Percentiles rank a stretch among this genome's conserved stretches.
Evolutionary conservation across 176 grass and related monocot species (phyloP).

Genomic region (Areca catechu): DNA sequence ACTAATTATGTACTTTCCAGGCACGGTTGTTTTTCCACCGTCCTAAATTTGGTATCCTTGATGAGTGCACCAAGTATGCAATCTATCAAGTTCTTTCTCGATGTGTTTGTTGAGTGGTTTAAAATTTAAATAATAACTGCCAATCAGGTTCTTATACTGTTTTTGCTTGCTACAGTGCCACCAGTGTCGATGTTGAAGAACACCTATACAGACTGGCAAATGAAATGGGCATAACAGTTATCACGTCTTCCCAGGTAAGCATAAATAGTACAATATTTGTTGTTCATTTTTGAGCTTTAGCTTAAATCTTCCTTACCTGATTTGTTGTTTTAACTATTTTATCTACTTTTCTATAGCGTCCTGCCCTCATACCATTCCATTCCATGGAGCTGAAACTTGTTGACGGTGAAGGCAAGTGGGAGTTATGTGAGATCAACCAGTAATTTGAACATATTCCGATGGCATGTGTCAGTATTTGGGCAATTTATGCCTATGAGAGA

Average conservation of each 20-base stretch:
- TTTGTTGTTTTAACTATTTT: constrained; percentile 6
- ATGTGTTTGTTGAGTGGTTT: too few relatives aligned
- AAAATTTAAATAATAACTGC: not conserved
- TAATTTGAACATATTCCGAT: constrained; percentile 9
- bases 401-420: constrained; percentile 91
- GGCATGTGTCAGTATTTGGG: too few relatives aligned
- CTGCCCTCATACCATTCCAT: constrained; percentile 86
- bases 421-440: constrained; percentile 59
- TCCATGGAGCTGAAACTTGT: constrained; percentile 87
- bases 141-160: constrained; percentile 11
- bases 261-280: not conserved
- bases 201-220: constrained; percentile 86
- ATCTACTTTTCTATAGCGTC: constrained; percentile 42
- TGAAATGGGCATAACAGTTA: constrained; percentile 86
- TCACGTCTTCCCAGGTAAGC: constrained; percentile 85
- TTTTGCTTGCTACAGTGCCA: constrained; percentile 46
- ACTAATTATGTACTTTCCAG: constrained; percentile 27
- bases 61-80: constrained; percentile 86
- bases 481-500: too few relatives aligned
- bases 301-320: not conserved
- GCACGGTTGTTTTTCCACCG: constrained; percentile 92
- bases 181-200: constrained; percentile 97
- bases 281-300: not conserved
- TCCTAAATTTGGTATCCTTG: constrained; percentile 85
- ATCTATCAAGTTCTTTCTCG: not conserved